Evolutionary conservation across 179 eudicot genomes (phyloP).

Genomic region (Spergularia azorica): DNA sequence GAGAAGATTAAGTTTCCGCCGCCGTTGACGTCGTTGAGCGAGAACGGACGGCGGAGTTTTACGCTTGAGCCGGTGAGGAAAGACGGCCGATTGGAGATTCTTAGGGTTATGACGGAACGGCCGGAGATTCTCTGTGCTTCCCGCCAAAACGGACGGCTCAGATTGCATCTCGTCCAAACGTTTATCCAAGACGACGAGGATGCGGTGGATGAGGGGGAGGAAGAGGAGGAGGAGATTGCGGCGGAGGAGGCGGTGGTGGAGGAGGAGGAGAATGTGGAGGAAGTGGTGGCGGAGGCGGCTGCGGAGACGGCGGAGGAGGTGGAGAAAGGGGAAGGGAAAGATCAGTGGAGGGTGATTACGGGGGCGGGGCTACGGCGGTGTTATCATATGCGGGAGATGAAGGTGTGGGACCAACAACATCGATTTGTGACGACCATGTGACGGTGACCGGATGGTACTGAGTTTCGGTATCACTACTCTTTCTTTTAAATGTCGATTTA

Average conservation of each 20-base stretch:
- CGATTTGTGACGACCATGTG: conserved; percentile 36
- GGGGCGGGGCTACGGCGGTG: conserved; percentile 33
- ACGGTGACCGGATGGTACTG: conserved; percentile 7
- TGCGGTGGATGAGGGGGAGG: not conserved
- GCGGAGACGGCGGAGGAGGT: not conserved
- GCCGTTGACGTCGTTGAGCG: conserved; percentile 51
- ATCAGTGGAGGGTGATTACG: conserved; percentile 16
- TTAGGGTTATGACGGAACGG: conserved; percentile 38
- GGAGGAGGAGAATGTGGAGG: not conserved
- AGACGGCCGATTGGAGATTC: conserved; percentile 52
- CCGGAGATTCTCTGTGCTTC: conserved; percentile 47
- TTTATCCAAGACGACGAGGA: conserved; percentile 14
- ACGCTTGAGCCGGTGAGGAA: conserved; percentile 40
- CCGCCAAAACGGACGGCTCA: conserved; percentile 59
- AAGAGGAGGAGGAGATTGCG: not conserved
- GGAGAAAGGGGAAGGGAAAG: conserved; percentile 3
- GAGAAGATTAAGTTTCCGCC: conserved; percentile 48
- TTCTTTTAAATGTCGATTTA: not conserved
- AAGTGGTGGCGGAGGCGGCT: not conserved
- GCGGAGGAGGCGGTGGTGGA: not conserved
- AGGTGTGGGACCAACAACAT: conserved; percentile 44
- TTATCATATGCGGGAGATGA: conserved; percentile 28
- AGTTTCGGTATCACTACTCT: not conserved
- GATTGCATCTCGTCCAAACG: conserved; percentile 35
- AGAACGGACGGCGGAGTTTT: conserved; percentile 41